Conservation (phyloP, 179 eudicot species). For the Spergularia azorica region DNA sequence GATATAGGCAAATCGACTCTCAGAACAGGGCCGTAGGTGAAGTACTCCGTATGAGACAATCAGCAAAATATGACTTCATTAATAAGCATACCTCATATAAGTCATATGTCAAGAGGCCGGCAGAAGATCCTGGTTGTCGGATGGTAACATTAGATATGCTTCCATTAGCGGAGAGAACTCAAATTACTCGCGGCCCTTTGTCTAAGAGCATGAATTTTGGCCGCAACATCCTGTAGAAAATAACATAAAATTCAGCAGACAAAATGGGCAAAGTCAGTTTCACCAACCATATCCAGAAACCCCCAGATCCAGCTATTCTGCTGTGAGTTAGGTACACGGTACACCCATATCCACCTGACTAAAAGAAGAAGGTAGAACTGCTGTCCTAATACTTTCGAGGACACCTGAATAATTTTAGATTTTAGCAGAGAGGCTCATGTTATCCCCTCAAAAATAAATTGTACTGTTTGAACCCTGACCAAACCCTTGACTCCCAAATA, state of each 20-base stretch:
- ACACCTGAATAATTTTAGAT: background rate
- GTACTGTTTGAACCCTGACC: too few relatives aligned
- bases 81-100: slow-evolving; percentile 22
- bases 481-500: too few relatives aligned
- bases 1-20: background rate
- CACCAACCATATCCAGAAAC: slow-evolving; percentile 24
- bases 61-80: background rate
- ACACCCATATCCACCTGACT: background rate
- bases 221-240: slow-evolving; percentile 73
- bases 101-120: slow-evolving; percentile 72
- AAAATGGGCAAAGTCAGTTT: slow-evolving; percentile 18
- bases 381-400: background rate
- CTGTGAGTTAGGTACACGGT: slow-evolving; percentile 19
- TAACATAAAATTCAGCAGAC: background rate
- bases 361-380: too few relatives aligned
- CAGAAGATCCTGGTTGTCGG: slow-evolving; percentile 77
- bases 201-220: slow-evolving; percentile 62
- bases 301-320: slow-evolving; percentile 10
- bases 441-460: background rate
- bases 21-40: background rate
- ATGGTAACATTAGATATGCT: slow-evolving; percentile 70
- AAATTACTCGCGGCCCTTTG: slow-evolving; percentile 65
- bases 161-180: slow-evolving; percentile 91
- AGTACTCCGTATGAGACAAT: background rate
- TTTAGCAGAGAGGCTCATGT: background rate